Evolutionary conservation across 129 eudicot genomes (phyloP), one percentile per base, ranked within the genome.

Genomic region (Centaurea solstitialis): DNA sequence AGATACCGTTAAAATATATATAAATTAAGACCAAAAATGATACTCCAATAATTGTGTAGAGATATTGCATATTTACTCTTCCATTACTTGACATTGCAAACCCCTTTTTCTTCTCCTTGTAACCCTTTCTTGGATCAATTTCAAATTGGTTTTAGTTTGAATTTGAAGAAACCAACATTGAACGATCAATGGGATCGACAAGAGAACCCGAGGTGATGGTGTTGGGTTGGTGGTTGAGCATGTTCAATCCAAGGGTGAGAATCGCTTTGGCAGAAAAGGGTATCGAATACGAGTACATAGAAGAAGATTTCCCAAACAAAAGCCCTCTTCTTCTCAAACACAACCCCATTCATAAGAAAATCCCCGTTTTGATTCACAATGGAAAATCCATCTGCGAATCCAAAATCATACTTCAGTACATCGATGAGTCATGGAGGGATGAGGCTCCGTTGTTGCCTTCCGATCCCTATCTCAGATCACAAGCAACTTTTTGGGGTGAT

Each of bases 251-350:
- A 74, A 62, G 84, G 75, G 82, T 85, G 21, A 76, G 88, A 66
- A 76, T 85, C 18, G 82, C 88, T 20, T 76, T 85, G 81, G 85
- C 79, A 0, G 82, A 80, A 75, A 85, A 80, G 41, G 85, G 88
- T 7, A 22, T 85, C 73, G 21, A 70, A 10, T 85, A 80, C 65
- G 85, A 75, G 65, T 76, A 62, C 71, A 76, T 37, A 74, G 82
- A 85, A 85, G 79, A 80, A 74, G 76, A 70, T 70, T 21, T 85
- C 59, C 39, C 15, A 23, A 74, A 80, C 20, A 85, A 80, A 68
- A 85, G 82, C 67, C 4, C 85, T 0, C 38, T 85, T 73, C 85
- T 80, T 70, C 80, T 85, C 76, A 64, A 85, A 15, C 67, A 70
- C 79, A 85, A 85, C 82, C 88, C 88, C 13, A 10, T 80, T 80